Base-by-base conservation (phyloP, 1,284 basidiomycete genomes). In the Pascua sp. region DNA sequence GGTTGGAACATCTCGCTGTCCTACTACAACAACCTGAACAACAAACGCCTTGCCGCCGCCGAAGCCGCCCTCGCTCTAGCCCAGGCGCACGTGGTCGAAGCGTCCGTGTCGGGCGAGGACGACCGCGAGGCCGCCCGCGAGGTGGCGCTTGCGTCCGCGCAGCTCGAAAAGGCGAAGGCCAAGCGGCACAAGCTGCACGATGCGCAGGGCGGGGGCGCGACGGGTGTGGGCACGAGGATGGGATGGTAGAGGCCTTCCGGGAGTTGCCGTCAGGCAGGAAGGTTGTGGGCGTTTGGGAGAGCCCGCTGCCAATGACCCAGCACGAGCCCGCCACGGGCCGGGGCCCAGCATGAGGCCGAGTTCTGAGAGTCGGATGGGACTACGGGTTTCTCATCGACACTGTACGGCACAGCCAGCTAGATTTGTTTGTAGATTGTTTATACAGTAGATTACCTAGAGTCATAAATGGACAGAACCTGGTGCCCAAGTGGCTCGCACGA, bases 1-100 rank as follows among this genome's bases (percentile, higher is more conserved):
- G 69, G 67, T 39, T 92, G 90, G 91, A 79, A 92, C 64, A 64
- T 67, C 45, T 71, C 58, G 56, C 61, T 65, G 32, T 72, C 67
- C 4, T 65, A 70, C 62, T 60, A 70, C 39, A 75, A 75, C 61
- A 71, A 71, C 54, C 49, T 61, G 24, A 71, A 68, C 50, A 75
- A 75, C 56, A 62, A 61, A 47, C 48, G 60, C 15, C 56, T 69
- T 5, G 61, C 63, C 7, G 52, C 53, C 4, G 68, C 68, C 5
- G 10, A 50, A 0, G 46, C 50, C 11, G 57, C 51, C 24, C 46
- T 68, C 37, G 49, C 51, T 37, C 37, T 63, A 12, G 67, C 61
- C 4, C 54, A 66, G 13, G 60, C 36, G 4, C 40, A 12, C 1
- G 55, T 54, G 42, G 51, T 47, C 3, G 46, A 47, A 8, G 36